phyloP scores from a whole-genome alignment of 805 yeast genomes.

The Saturnispora halmiae region DNA sequence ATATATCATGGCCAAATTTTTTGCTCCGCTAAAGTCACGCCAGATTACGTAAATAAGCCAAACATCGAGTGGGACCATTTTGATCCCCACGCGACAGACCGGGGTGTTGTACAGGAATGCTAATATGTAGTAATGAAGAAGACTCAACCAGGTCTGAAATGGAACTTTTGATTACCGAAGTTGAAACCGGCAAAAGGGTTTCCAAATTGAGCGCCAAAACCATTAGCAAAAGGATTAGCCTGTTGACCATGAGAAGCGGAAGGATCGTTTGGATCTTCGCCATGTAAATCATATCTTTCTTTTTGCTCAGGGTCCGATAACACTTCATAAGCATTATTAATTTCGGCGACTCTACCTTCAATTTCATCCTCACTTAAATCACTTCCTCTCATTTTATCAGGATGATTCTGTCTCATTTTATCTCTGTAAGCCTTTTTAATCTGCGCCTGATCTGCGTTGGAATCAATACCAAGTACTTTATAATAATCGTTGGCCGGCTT shows the following conservation, averaged over 20 bases:
- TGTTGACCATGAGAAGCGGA: not conserved
- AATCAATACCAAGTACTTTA: constrained; percentile 59
- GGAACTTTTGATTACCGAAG: constrained; percentile 6
- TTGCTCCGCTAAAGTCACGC: constrained; percentile 11
- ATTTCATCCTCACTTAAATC: constrained; percentile 59
- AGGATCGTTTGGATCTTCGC: constrained; percentile 22
- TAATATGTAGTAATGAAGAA: too few species aligned
- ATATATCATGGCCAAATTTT: not conserved
- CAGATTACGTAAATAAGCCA: constrained; percentile 8
- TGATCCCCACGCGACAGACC: not conserved
- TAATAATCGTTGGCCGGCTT: constrained; percentile 54
- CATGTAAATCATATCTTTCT: constrained; percentile 48
- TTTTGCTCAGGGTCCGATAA: constrained; percentile 58
- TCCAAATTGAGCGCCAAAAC: constrained; percentile 9
- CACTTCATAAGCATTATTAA: constrained; percentile 88
- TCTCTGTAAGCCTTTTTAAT: constrained; percentile 76
- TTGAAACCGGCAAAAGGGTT: constrained; percentile 8
- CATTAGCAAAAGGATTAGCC: constrained; percentile 6
- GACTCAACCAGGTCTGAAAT: not conserved
- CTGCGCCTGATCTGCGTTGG: constrained; percentile 59
- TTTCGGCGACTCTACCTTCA: constrained; percentile 80
- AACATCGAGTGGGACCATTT: constrained; percentile 9
- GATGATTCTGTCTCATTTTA: constrained; percentile 75
- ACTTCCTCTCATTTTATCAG: constrained; percentile 71
- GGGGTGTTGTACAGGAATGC: too few species aligned